Conservation (phyloP, 768 basidiomycete genomes). For the Russula foetens region DNA sequence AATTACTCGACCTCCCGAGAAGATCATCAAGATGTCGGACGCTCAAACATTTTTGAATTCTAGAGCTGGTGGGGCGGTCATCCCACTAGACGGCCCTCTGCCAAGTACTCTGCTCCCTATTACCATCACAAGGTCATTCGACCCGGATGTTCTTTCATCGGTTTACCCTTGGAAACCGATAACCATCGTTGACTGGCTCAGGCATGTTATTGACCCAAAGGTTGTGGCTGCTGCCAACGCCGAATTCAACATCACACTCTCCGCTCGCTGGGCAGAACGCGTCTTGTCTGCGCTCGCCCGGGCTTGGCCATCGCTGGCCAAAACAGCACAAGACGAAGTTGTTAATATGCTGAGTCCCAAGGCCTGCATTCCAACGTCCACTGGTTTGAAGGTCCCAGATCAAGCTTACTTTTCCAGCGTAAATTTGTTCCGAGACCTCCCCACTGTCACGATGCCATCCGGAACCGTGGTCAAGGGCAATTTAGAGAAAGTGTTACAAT, state of each 20-base stretch:
- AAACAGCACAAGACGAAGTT: slow-evolving; percentile 36
- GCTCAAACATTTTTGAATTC: slow-evolving; percentile 69
- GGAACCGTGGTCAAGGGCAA: slow-evolving; percentile 53
- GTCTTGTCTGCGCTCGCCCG: slow-evolving; percentile 59
- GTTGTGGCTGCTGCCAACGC: slow-evolving; percentile 34
- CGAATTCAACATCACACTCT: slow-evolving; percentile 56
- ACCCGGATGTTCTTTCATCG: slow-evolving; percentile 37
- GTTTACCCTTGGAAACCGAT: slow-evolving; percentile 79
- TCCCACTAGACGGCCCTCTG: slow-evolving; percentile 69
- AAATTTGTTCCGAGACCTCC: slow-evolving; percentile 83
- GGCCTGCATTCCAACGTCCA: slow-evolving; percentile 44
- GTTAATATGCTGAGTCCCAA: slow-evolving; percentile 35
- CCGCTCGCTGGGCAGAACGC: slow-evolving; percentile 72
- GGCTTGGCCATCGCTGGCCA: slow-evolving; percentile 60
- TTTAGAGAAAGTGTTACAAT: slow-evolving; percentile 61
- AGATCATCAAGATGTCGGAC: slow-evolving; percentile 57
- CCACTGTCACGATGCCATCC: slow-evolving; percentile 67
- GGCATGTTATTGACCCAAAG: slow-evolving; percentile 45
- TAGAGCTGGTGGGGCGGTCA: slow-evolving; percentile 41
- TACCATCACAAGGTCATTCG: slow-evolving; percentile 51
- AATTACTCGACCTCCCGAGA: slow-evolving; percentile 36
- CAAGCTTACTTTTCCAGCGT: slow-evolving; percentile 82
- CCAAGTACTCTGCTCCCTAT: slow-evolving; percentile 67
- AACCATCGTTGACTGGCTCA: slow-evolving; percentile 66
- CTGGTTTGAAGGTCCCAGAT: slow-evolving; percentile 62